Percentiles rank a stretch among this genome's conserved stretches.
These are phyloP conservation scores for Podaxis sp. DNA, from an alignment of 768 basidiomycete species.

Conservation along the genomic window DNA sequence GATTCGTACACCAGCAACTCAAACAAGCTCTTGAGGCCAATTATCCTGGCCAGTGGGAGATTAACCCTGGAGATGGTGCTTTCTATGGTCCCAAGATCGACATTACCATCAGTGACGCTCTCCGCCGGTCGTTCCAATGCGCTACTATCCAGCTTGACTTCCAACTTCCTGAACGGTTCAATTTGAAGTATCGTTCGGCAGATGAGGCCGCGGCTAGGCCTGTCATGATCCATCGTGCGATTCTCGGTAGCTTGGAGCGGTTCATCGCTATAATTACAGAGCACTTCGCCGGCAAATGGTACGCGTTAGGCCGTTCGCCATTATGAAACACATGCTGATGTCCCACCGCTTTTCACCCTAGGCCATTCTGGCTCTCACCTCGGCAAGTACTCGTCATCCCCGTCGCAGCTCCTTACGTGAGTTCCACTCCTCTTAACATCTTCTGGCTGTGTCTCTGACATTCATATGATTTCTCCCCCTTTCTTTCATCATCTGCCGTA, in stretches of 20 bases:
- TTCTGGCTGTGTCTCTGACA: slow-evolving; percentile 17
- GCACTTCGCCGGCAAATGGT: slow-evolving; percentile 98
- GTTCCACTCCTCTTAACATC: slow-evolving; percentile 29
- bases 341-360: slow-evolving; percentile 26
- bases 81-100: slow-evolving; percentile 99
- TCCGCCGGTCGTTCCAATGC: slow-evolving; percentile 93
- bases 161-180: slow-evolving; percentile 96
- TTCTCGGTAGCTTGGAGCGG: slow-evolving; percentile 89
- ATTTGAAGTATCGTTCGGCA: slow-evolving; percentile 84
- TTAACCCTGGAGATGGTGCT: slow-evolving; percentile 96
- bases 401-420: slow-evolving; percentile 84
- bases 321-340: not conserved
- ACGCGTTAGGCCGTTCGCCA: slow-evolving; percentile 23
- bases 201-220: slow-evolving; percentile 78
- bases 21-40: slow-evolving; percentile 79
- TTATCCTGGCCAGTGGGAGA: slow-evolving; percentile 86
- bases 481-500: not conserved
- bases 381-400: slow-evolving; percentile 94
- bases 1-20: slow-evolving; percentile 60
- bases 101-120: slow-evolving; percentile 92
- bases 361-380: slow-evolving; percentile 99
- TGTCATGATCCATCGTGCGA: slow-evolving; percentile 98
- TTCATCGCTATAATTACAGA: slow-evolving; percentile 98
- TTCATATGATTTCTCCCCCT: not conserved
- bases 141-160: slow-evolving; percentile 99